A percentile compares a stretch with the other conserved stretches of the same genome.
phyloP scores from a whole-genome alignment of 2,329 filamentous ascomycete species.

The Cadophora sp. region DNA sequence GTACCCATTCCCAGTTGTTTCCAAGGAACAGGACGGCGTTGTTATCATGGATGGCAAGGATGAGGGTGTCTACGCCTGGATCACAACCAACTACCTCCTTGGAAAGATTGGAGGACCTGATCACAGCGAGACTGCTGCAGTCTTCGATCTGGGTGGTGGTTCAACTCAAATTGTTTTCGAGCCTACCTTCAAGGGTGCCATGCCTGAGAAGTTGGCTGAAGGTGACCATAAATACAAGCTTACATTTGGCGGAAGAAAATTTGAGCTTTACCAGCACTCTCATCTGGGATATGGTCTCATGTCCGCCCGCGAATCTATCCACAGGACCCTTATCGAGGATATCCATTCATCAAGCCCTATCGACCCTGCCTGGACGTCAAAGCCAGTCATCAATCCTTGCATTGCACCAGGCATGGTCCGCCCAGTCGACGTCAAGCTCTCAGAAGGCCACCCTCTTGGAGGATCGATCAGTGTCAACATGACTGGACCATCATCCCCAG shows the following conservation, averaged over 20 bases:
- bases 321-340: slow-evolving; percentile 76
- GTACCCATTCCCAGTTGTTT: slow-evolving; percentile 95
- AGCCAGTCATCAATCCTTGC: slow-evolving; percentile 83
- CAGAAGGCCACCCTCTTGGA: slow-evolving; percentile 70
- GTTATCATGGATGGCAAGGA: slow-evolving; percentile 97
- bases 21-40: slow-evolving; percentile 83
- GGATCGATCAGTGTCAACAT: slow-evolving; percentile 77
- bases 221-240: slow-evolving; percentile 97
- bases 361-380: slow-evolving; percentile 70
- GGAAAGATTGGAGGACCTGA: slow-evolving; percentile 96
- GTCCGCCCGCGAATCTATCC: slow-evolving; percentile 88
- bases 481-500: slow-evolving; percentile 77
- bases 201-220: slow-evolving; percentile 83
- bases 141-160: slow-evolving; percentile 95
- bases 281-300: slow-evolving; percentile 97
- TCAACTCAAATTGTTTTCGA: slow-evolving; percentile 99
- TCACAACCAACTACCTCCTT: slow-evolving; percentile 97
- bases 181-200: slow-evolving; percentile 84
- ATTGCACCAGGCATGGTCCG: slow-evolving; percentile 81
- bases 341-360: slow-evolving; percentile 68
- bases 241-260: slow-evolving; percentile 87
- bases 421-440: slow-evolving; percentile 75
- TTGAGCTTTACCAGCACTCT: slow-evolving; percentile 96
- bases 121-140: slow-evolving; percentile 86
- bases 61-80: slow-evolving; percentile 98